Base-by-base conservation (phyloP, 2,329 filamentous ascomycete species). In the Aspergillus terreus region DNA sequence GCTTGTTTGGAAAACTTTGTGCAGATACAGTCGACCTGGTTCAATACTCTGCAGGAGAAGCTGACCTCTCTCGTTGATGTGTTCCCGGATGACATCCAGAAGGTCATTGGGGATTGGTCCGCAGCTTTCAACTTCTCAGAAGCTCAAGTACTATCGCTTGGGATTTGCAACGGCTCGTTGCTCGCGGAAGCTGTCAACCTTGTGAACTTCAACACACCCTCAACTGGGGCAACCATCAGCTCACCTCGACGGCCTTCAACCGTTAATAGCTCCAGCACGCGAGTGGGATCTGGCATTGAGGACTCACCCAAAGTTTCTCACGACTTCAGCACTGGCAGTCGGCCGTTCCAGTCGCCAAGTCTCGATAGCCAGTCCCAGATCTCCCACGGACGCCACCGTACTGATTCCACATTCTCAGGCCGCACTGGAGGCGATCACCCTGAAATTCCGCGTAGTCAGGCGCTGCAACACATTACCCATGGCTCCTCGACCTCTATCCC, bases 1-100 rank as follows among this genome's bases (percentile, higher is more conserved):
- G 86, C 88, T 21, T 92, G 90, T 62, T 78, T 96, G 41, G 83
- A 82, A 51, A 91, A 90, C 62, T 90, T 97, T 63, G 83, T 96
- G 59, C 84, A 87, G 57, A 86, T 95, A 43, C 92, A 96, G 70
- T 81, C 83, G 15, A 80, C 83, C 45, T 99, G 92, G 92, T 92
- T 86, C 67, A 79, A 80, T 50, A 84, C 90, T 36, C 92, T 91
- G 84, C 86, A 88, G 62, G 86, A 88, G 60, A 96, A 95, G 75
- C 82, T 96, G 56, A 84, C 83, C 58, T 80, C 82, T 7, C 82
- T 94, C 2, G 78, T 96, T 4, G 84, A 85, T 32, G 83, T 87
- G 48, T 77, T 78, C 44, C 81, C 85, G 6, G 83, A 85, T 12
- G 85, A 89, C 47, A 69, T 91, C 15, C 73, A 82, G 40, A 85